phyloP scores from a whole-genome alignment of 2,329 filamentous ascomycete species.

The Aureobasidium subglaciale region DNA sequence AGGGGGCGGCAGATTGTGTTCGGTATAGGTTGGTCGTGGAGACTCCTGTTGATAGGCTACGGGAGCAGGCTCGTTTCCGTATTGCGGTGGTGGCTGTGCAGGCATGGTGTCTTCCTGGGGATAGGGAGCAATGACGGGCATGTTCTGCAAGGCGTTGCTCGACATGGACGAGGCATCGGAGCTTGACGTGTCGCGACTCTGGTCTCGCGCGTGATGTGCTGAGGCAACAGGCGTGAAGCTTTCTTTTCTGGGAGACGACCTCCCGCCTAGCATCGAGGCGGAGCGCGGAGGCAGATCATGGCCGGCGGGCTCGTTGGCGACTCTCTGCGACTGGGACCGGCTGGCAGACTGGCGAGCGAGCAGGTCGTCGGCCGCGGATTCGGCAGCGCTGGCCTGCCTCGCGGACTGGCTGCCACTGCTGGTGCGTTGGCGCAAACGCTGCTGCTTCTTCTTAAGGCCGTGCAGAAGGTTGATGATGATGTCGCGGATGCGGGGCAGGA shows the following conservation, averaged over 20 bases:
- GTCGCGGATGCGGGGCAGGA: slow-evolving; percentile 87
- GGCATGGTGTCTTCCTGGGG: slow-evolving; percentile 53
- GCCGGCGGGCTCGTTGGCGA: slow-evolving; percentile 34
- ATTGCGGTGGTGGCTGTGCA: slow-evolving; percentile 23
- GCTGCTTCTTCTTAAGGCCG: slow-evolving; percentile 93
- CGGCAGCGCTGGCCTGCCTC: slow-evolving; percentile 41
- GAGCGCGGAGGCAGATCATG: slow-evolving; percentile 42
- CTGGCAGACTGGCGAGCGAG: slow-evolving; percentile 35
- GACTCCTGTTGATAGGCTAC: background rate
- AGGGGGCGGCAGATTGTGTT: slow-evolving; percentile 40
- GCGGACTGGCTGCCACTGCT: slow-evolving; percentile 24
- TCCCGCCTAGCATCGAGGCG: slow-evolving; percentile 37
- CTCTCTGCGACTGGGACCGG: slow-evolving; percentile 32
- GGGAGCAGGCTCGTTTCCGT: slow-evolving; percentile 8
- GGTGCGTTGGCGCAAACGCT: slow-evolving; percentile 60
- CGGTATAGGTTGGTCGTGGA: slow-evolving; percentile 22
- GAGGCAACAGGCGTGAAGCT: slow-evolving; percentile 30
- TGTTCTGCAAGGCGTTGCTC: slow-evolving; percentile 68
- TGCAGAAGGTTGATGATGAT: slow-evolving; percentile 98
- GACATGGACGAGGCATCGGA: slow-evolving; percentile 62
- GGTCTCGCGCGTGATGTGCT: slow-evolving; percentile 19
- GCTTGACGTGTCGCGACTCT: slow-evolving; percentile 27
- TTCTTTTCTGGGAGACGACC: slow-evolving; percentile 38
- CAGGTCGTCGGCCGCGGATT: slow-evolving; percentile 37
- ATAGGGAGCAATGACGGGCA: slow-evolving; percentile 67